Base-by-base conservation (phyloP, 2,329 filamentous ascomycete genomes). In the Triangularia verruculosa region DNA sequence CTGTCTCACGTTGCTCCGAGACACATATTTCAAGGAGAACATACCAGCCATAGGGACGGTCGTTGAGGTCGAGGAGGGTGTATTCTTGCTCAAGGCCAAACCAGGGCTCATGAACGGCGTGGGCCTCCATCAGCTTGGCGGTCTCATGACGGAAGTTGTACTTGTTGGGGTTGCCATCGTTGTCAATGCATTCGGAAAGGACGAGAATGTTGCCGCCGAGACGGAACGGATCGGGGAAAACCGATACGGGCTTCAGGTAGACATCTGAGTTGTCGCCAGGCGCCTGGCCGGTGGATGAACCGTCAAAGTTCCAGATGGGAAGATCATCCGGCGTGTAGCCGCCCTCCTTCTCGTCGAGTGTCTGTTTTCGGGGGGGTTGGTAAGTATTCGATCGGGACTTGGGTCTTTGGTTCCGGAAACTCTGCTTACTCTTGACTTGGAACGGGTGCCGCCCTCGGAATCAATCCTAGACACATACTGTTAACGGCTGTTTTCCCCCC, bases 101-200 rank as follows among this genome's bases (percentile, higher is more conserved):
- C 95, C 94, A 98, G 75, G 95, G 93, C 77, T 90, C 84, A 73
- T 95, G 89, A 61, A 87, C 83, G 76, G 88, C 88, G 79, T 97
- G 88, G 68, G 88, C 85, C 78, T 94, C 88, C 92, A 98, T 96
- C 73, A 97, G 84, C 79, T 95, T 90, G 76, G 87, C 87, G 74
- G 89, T 90, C 74, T 98, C 94, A 77, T 97, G 90, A 72, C 95
- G 92, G 89, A 89, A 91, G 90, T 99, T 99, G 90, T 87, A 98
- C 80, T 96, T 93, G 89, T 98, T 99, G 79, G 95, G 95, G 68
- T 84, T 88, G 75, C 89, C 89, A 79, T 92, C 89, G 58, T 86
- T 80, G 77, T 91, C 88, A 87, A 89, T 92, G 76, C 88, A 91
- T 81, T 92, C 90, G 78, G 86, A 87, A 77, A 92, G 87, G 74